Evolutionary conservation across 2,329 filamentous ascomycete genomes (phyloP).

Genomic region (Hypoxylon rubiginosum): DNA sequence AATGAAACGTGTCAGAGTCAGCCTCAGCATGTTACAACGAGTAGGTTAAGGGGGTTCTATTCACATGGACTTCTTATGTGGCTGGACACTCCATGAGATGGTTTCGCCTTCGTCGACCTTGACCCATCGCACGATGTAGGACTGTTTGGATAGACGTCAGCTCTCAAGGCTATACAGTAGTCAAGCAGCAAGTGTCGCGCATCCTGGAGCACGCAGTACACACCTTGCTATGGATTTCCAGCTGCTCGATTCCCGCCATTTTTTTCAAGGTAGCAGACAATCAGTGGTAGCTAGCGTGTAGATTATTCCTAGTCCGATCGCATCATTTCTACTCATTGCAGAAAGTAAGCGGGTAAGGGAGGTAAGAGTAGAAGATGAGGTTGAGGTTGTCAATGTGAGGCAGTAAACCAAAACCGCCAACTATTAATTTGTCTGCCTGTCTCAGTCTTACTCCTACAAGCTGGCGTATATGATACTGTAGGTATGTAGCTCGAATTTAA

Average conservation of each 20-base stretch:
- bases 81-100: conserved; percentile 97
- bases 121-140: conserved; percentile 98
- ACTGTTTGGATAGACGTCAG: conserved; percentile 67
- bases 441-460: conserved; percentile 8
- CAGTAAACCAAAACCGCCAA: conserved; percentile 14
- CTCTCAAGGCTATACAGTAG: conserved; percentile 13
- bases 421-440: conserved; percentile 25
- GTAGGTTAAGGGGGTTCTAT: conserved; percentile 38
- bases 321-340: conserved; percentile 26
- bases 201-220: conserved; percentile 43
- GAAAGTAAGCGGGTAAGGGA: conserved; percentile 7
- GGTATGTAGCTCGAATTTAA: conserved; percentile 3
- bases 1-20: conserved; percentile 28
- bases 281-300: conserved; percentile 19
- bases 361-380: background rate
- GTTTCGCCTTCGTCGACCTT: conserved; percentile 90
- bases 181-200: conserved; percentile 1
- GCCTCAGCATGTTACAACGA: conserved; percentile 31
- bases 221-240: conserved; percentile 98
- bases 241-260: conserved; percentile 96
- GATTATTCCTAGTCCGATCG: conserved; percentile 8
- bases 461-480: conserved; percentile 11
- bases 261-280: conserved; percentile 55
- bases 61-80: conserved; percentile 95
- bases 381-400: conserved; percentile 4